phyloP scores from a whole-genome alignment of 2,329 filamentous ascomycete species.

The Endothia cerciana region DNA sequence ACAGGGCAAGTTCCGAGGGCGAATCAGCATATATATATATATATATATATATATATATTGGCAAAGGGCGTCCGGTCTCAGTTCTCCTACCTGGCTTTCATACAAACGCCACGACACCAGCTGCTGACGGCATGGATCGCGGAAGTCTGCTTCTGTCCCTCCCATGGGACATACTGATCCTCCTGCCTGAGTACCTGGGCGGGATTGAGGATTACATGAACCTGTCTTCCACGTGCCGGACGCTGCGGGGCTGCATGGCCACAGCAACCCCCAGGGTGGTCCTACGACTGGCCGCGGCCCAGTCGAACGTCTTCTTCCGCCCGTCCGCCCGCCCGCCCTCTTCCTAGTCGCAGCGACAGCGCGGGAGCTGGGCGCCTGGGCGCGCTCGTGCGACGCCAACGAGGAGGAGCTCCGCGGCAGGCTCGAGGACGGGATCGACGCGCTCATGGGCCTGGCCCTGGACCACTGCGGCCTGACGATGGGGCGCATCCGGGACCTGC shows the following conservation, averaged over 20 bases:
- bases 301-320: constrained; percentile 41
- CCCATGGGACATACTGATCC: no score
- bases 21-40: no score
- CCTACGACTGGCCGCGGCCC: constrained; percentile 38
- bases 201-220: constrained; percentile 23
- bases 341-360: constrained; percentile 40
- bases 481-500: constrained; percentile 35
- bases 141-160: no score
- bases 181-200: no score
- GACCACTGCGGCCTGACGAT: constrained; percentile 38
- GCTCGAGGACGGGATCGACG: constrained; percentile 38
- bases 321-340: constrained; percentile 42
- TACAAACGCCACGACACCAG: no score
- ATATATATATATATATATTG: no score
- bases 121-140: no score
- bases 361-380: constrained; percentile 40
- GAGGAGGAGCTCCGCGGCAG: constrained; percentile 32
- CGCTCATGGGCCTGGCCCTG: constrained; percentile 37
- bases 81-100: no score
- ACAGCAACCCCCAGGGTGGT: constrained; percentile 35
- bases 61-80: no score
- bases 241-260: constrained; percentile 33
- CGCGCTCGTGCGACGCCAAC: constrained; percentile 33
- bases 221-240: constrained; percentile 31
- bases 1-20: no score